Evolutionary conservation across 257 asterid genomes (phyloP), one percentile per base, ranked within the genome.

Genomic region (Penstemon newberryi): DNA sequence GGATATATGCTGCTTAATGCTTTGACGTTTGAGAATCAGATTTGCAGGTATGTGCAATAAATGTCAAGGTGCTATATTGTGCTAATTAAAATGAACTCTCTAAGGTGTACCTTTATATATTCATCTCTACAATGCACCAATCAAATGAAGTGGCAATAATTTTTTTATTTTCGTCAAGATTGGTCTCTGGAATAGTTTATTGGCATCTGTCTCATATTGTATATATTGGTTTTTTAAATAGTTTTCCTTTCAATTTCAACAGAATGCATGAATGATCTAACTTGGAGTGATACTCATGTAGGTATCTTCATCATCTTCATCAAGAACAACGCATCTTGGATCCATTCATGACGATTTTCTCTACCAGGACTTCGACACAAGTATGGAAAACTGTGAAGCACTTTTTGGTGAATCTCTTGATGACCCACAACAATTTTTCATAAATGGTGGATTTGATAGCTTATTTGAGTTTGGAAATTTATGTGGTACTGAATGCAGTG

Each of bases 331-430:
- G 56, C 66, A 67, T 56, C 58, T 43, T 70, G 76, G 64, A 52
- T 19, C 82, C 60, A 39, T 57, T 71, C 71, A 49, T 39, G 73
- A 19, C 9, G 62, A 72, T 55, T 44, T 72, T 45, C 72, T 77
- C 61, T 47, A 58, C 73, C 64, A 73, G 77, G 82, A 81, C 66
- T 70, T 71, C 36, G 41, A 72, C 67, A 72, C 80, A 80, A 73
- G 78, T 72, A 63, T 77, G 79, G 86, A 80, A 6, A 75, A 78
- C 76, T 73, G 68, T 46, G 81, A 71, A 36, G 76, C 75, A 0
- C 68, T 74, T 46, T 81, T 74, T 69, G 86, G 83, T 15, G 82
- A 67, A 60, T 75, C 71, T 59, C 60, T 68, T 60, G 82, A 75
- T 67, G 80, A 71, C 6, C 67, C 83, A 3, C 76, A 72, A 59